phyloP scores from a whole-genome alignment of 495 filamentous ascomycete species.

The Penicillium simplicissimum region DNA sequence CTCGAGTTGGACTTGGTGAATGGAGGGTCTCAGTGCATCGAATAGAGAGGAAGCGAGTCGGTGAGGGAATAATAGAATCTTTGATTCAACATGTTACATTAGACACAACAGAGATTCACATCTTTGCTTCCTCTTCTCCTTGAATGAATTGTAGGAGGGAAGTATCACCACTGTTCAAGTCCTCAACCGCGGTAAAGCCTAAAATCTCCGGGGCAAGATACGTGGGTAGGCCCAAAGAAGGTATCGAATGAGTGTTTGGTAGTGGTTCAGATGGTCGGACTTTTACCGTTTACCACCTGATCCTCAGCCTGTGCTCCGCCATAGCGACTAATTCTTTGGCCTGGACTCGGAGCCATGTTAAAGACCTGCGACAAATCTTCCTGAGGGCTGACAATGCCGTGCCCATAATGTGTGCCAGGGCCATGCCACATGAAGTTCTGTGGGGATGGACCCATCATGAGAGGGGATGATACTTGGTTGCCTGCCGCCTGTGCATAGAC shows the following conservation, averaged over 20 bases:
- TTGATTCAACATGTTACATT: slow-evolving; percentile 3
- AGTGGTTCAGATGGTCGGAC: neutral
- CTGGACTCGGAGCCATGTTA: slow-evolving; percentile 13
- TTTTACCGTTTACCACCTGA: neutral
- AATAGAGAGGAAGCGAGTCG: neutral
- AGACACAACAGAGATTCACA: neutral
- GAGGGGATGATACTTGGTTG: neutral
- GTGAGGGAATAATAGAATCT: neutral
- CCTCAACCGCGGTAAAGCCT: neutral
- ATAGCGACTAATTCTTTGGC: slow-evolving; percentile 21
- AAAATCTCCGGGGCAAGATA: no score
- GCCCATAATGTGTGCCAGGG: neutral
- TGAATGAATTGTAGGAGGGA: neutral
- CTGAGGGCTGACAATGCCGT: slow-evolving; percentile 8
- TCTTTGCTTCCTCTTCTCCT: neutral
- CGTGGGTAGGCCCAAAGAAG: neutral
- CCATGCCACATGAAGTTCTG: slow-evolving; percentile 11
- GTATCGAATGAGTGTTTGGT: neutral
- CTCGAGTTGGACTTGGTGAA: slow-evolving; percentile 19
- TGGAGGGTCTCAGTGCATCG: neutral
- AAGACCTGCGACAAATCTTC: slow-evolving; percentile 5
- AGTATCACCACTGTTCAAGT: neutral
- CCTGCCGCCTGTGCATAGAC: neutral
- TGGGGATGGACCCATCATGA: slow-evolving; percentile 1
- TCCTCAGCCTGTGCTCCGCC: slow-evolving; percentile 1